Evolutionary conservation across 2,329 filamentous ascomycete species (phyloP).

Genomic region (Nakataea oryzae): DNA sequence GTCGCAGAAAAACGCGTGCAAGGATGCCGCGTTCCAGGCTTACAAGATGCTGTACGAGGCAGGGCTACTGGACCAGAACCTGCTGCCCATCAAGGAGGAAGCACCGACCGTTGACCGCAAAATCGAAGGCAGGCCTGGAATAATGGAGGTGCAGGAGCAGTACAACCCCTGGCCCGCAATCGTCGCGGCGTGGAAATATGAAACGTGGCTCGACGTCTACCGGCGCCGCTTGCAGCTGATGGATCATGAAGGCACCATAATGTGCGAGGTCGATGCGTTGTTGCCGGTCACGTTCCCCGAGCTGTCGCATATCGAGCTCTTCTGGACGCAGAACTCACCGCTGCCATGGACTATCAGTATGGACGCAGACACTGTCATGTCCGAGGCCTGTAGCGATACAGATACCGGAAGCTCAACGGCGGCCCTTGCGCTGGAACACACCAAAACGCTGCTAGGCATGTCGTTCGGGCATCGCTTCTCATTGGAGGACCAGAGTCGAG

Average conservation of each 20-base stretch:
- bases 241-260: conserved; percentile 17
- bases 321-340: conserved; percentile 22
- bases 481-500: conserved; percentile 25
- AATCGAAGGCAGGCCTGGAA: conserved; percentile 24
- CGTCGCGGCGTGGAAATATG: conserved; percentile 27
- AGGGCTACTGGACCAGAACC: conserved; percentile 65
- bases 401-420: not conserved
- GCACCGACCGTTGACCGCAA: conserved; percentile 19
- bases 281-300: conserved; percentile 31
- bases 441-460: conserved; percentile 30
- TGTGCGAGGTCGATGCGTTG: conserved; percentile 28
- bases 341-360: conserved; percentile 26
- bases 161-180: conserved; percentile 37
- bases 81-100: conserved; percentile 52
- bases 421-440: conserved; percentile 26
- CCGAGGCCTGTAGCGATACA: conserved; percentile 9
- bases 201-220: conserved; percentile 10
- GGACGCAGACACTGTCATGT: conserved; percentile 9
- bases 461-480: conserved; percentile 37
- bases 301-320: conserved; percentile 25
- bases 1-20: conserved; percentile 61
- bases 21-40: conserved; percentile 76
- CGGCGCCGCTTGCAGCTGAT: conserved; percentile 21
- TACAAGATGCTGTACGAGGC: conserved; percentile 60
- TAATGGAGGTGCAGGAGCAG: conserved; percentile 23